Base-by-base conservation (phyloP, 2,329 filamentous ascomycete genomes). In the Ceratocystis albifundus region DNA sequence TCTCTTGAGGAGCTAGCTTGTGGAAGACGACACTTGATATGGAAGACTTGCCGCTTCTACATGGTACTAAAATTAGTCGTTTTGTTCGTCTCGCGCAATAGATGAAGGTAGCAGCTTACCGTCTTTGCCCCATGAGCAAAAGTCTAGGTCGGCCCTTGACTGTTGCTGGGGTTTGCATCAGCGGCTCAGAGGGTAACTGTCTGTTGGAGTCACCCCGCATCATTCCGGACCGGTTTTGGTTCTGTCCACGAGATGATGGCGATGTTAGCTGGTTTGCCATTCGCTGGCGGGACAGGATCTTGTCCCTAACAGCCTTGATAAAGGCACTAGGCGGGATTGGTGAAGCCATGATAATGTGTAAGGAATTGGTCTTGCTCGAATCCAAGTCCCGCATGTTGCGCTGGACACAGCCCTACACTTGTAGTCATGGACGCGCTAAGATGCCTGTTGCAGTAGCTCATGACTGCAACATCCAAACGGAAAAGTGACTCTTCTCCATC, bases 1-100 rank as follows among this genome's bases (percentile, higher is more conserved):
- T 97, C 78, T 99, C 95, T 71, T 89, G 95, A 1, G 94, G 92
- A 2, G 93, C 90, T 73, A 97, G 86, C 75, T 99, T 99, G 77
- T 97, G 92, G 73, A 99, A 97, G n/a, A 99, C 93, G 61, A 99
- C 95, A 73, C 91, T 97, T 30, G 92, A 94, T 74, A 99, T 97
- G 4, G 94, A 99, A 0, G 94, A 97, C 75, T 99, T 99, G 68
- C 94, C 94, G 74, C 92, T 96, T 78, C 94, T 99, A 70, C 25
- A 50, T 6, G 66, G 20, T 17, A 36, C 66, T 64, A 59, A 28
- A 36, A 28, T 41, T 41, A 64, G 28, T 7, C 1, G 48, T 25
- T 65, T 46, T 46, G 36, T 32, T 32, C 30, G 7, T 32, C 46
- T 59, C 28, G 25, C n/a, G 17, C 12, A 36, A n/a, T 7, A 12